Evolutionary conservation across 2,329 filamentous ascomycete species (phyloP).

Genomic region (Parasarocladium wereldwijsianum): DNA sequence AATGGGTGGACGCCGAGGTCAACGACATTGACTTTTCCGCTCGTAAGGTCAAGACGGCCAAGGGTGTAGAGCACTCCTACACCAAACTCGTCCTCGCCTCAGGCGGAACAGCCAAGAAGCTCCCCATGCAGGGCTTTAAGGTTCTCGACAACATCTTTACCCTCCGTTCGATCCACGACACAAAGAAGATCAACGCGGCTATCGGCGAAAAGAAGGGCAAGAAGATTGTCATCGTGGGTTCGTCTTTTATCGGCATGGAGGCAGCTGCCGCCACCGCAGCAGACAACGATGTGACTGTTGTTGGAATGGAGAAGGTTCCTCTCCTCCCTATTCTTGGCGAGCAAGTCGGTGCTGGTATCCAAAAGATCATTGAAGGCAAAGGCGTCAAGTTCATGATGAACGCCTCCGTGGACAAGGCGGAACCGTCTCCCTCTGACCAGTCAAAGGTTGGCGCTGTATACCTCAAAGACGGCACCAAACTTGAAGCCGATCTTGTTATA

Average conservation of each 20-base stretch:
- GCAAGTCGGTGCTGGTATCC: constrained; percentile 68
- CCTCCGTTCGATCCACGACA: constrained; percentile 63
- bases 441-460: constrained; percentile 65
- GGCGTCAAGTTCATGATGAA: constrained; percentile 80
- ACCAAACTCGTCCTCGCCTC: constrained; percentile 84
- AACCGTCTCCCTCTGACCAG: constrained; percentile 50
- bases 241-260: constrained; percentile 97
- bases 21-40: constrained; percentile 59
- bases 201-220: constrained; percentile 72
- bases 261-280: constrained; percentile 71
- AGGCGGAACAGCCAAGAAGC: constrained; percentile 59
- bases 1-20: constrained; percentile 49
- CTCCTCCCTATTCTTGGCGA: constrained; percentile 77
- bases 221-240: constrained; percentile 85
- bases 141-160: constrained; percentile 78
- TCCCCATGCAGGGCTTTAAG: constrained; percentile 78
- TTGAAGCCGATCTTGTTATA: constrained; percentile 81
- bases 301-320: constrained; percentile 79
- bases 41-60: constrained; percentile 62
- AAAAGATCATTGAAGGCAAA: constrained; percentile 64
- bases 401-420: constrained; percentile 70
- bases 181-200: constrained; percentile 61
- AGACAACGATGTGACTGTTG: constrained; percentile 69
- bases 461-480: constrained; percentile 71
- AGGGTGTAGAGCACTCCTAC: constrained; percentile 59